Evolutionary conservation across 2,329 filamentous ascomycete species (phyloP).

Genomic region (Tolypocladium guangdongense): DNA sequence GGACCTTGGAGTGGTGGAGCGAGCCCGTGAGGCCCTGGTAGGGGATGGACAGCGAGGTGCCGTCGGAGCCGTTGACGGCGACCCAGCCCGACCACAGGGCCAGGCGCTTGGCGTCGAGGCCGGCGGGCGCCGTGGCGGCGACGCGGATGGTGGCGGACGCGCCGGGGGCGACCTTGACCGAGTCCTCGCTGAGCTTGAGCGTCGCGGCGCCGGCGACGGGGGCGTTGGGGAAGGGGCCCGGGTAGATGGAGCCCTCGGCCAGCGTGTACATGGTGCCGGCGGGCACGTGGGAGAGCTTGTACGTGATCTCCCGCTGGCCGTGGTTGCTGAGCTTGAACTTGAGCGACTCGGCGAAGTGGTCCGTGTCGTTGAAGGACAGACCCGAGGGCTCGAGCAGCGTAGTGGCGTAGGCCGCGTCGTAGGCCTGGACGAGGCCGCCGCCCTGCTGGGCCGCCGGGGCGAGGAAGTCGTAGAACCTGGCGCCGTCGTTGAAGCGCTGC

Average conservation of each 20-base stretch:
- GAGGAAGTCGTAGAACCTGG: conserved; percentile 23
- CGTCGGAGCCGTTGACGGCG: conserved; percentile 28
- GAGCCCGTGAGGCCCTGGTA: conserved; percentile 30
- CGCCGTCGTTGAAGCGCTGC: conserved; percentile 35
- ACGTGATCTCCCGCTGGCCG: conserved; percentile 35
- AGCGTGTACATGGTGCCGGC: conserved; percentile 44
- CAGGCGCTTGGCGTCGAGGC: conserved; percentile 25
- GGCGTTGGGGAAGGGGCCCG: conserved; percentile 34
- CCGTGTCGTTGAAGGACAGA: conserved; percentile 54
- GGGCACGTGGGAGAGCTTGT: conserved; percentile 38
- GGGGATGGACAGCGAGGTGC: conserved; percentile 24
- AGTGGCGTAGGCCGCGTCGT: conserved; percentile 44
- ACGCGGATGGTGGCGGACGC: conserved; percentile 35
- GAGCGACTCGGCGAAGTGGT: conserved; percentile 36
- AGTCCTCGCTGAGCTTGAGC: conserved; percentile 28
- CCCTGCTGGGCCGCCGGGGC: conserved; percentile 52
- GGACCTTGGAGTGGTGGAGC: conserved; percentile 16
- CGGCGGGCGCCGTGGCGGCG: conserved; percentile 27
- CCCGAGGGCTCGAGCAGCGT: conserved; percentile 43
- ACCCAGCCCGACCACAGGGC: conserved; percentile 32
- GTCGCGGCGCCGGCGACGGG: conserved; percentile 29
- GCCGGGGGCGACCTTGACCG: conserved; percentile 31
- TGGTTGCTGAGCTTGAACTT: conserved; percentile 47
- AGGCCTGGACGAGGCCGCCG: conserved; percentile 47
- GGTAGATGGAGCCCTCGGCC: conserved; percentile 19